Evolutionary conservation across 305 asterid genomes (phyloP), one percentile per base, ranked within the genome.

Genomic region (Fraxinus floribunda): DNA sequence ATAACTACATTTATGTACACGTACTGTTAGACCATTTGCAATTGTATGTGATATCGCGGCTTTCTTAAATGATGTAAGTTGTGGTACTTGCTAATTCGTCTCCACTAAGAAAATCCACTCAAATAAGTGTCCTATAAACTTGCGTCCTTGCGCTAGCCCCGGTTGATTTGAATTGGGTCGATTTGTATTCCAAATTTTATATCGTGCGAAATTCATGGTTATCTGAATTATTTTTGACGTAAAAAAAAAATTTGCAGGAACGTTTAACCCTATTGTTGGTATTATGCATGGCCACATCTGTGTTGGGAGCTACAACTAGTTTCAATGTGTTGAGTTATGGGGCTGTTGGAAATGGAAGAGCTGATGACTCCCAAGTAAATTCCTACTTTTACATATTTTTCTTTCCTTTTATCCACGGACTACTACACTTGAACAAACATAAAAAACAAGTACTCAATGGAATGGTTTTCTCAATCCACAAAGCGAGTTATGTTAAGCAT

Each of bases 301-400:
- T 81, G 44, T 0, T 83, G 41, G 85, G 92, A 22, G 90, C 90
- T 55, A 76, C 87, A 4, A 85, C 66, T 6, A 77, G 78, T 62
- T 90, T 88, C 87, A 87, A 88, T 29, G 96, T 92, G 22, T 72
- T 90, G 84, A 80, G 79, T 9, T 92, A 84, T 75, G 96, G 96
- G 62, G 94, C 96, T 0, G 84, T 78, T 24, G 94, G 94, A 66
- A 78, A 92, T 83, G 96, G 94, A 87, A 84, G 79, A 83, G 22
- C 80, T 0, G 94, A 90, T 75, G 94, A 92, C 75, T 82, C 90
- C 6, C 90, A 83, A 77, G 95, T 92, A 89, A 89, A 83, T 62
- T 18, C 29, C 18, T 76, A 24, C 52, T 34, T 68, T 55, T 79
- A 2, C 26, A 35, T 7, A 34, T 18, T 6, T 55, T 20, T 34